Conservation (phyloP, 805 yeast genomes). For the Kodamaea lidongshanica region DNA sequence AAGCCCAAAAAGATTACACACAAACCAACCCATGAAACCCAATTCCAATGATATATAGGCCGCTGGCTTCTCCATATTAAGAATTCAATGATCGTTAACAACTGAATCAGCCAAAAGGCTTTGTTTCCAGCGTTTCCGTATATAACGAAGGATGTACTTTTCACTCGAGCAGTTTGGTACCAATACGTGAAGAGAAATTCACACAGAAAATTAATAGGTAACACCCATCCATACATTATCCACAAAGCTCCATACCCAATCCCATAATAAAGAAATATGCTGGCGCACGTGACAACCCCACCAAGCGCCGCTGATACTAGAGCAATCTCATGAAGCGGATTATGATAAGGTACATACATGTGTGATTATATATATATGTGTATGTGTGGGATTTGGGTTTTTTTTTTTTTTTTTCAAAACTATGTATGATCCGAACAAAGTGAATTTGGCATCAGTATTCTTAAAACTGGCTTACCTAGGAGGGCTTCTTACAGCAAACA, state of each 20-base stretch:
- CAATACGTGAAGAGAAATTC: conserved; percentile 24
- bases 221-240: conserved; percentile 13
- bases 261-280: conserved; percentile 1
- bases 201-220: conserved; percentile 17
- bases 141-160: conserved; percentile 26
- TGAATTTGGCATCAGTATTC: conserved; percentile 26
- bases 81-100: conserved; percentile 19
- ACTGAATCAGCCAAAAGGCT: conserved; percentile 26
- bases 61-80: conserved; percentile 8
- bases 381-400: no score
- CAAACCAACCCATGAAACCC: not conserved
- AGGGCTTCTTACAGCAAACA: conserved; percentile 15
- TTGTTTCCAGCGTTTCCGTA: conserved; percentile 31
- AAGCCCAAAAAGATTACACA: conserved; percentile 24
- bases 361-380: conserved; percentile 1
- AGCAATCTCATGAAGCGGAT: conserved; percentile 17
- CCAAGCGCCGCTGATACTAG: conserved; percentile 18
- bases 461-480: conserved; percentile 31
- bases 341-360: conserved; percentile 13
- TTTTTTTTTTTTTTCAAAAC: no score
- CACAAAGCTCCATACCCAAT: conserved; percentile 1
- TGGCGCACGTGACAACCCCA: conserved; percentile 8
- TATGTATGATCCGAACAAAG: conserved; percentile 22
- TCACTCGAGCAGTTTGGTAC: conserved; percentile 22
- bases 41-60: not conserved